Base-by-base conservation (phyloP, 2,329 filamentous ascomycete species). In the Alternaria alternata region DNA sequence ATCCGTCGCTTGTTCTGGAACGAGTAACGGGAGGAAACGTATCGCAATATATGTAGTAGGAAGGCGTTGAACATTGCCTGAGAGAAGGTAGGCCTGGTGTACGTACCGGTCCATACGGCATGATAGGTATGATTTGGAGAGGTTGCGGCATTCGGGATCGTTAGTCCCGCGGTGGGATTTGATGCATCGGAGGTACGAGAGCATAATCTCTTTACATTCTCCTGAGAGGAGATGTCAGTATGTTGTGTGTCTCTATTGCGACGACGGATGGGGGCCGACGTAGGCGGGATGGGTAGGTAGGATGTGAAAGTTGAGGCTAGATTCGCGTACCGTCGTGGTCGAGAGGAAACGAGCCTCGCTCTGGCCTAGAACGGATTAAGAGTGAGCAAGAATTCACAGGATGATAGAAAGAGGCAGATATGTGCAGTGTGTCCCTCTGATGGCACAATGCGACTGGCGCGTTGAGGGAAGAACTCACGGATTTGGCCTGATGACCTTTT, bases 51-150 rank as follows among this genome's bases (percentile, higher is more conserved):
- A 16, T 28, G 1, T 39, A 18, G 26, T 24, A 26, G 47, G 36
- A 38, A 42, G 11, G 39, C 48, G 34, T 44, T 5, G 28, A 30
- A 4, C 11, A 11, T 1, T 1, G 28, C 28, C 28, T 4, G 8
- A 30, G 1, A 5, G 36, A 36, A 26, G 39, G 39, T 22, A 43
- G 7, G 39, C 48, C 28, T 44, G 56, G 54, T 63, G 62, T 69
- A 81, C 89, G 76, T 83, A 96, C 93, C 89, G 88, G 70, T 98
- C 94, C 95, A 99, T 99, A 49, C 95, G 88, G 79, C 95, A 99
- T 51, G 88, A 83, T 54, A 99, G 83, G 78, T 99, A 99, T 30
- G 88, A 86, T 81, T 97, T 98, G 61, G 94, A 94, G 55, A 97
- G 81, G 73, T 88, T 83, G 58, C 95, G 89, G 78, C 95, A 99